These are phyloP conservation scores for Yarrowia deformans DNA, from an alignment of 805 yeast species.

Conservation along the genomic window DNA sequence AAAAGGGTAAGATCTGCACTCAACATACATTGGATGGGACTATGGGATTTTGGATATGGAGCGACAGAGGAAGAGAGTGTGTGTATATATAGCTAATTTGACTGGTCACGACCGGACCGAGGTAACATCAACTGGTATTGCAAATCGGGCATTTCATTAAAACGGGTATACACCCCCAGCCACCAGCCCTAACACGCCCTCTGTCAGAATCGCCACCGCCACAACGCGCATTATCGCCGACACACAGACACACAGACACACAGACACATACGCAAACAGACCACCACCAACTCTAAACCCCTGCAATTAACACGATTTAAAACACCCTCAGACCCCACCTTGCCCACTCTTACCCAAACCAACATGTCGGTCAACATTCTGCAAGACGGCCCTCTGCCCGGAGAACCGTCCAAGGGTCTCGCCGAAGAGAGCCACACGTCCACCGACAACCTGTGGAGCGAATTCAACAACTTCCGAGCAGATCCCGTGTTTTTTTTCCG, in stretches of 20 bases:
- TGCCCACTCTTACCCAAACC: slow-evolving; percentile 1
- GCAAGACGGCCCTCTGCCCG: slow-evolving; percentile 36
- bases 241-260: background rate
- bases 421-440: slow-evolving; percentile 28
- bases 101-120: background rate
- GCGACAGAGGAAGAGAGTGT: background rate
- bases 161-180: too few species aligned
- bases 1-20: slow-evolving; percentile 34
- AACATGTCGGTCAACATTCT: slow-evolving; percentile 33
- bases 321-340: slow-evolving; percentile 10
- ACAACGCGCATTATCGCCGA: background rate
- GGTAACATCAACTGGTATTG: background rate
- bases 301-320: slow-evolving; percentile 20
- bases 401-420: slow-evolving; percentile 17
- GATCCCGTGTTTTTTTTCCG: slow-evolving; percentile 50
- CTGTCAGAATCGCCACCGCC: background rate
- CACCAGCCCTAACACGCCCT: too few species aligned
- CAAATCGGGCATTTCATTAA: too few species aligned
- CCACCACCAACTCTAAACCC: slow-evolving; percentile 29
- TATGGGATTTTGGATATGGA: background rate
- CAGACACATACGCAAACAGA: background rate
- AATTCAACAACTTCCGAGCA: slow-evolving; percentile 51
- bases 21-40: slow-evolving; percentile 22
- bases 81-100: slow-evolving; percentile 5
- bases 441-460: slow-evolving; percentile 47